These are phyloP conservation scores for Spergularia marina DNA, from an alignment of 148 eudicot species.

Conservation along the genomic window DNA sequence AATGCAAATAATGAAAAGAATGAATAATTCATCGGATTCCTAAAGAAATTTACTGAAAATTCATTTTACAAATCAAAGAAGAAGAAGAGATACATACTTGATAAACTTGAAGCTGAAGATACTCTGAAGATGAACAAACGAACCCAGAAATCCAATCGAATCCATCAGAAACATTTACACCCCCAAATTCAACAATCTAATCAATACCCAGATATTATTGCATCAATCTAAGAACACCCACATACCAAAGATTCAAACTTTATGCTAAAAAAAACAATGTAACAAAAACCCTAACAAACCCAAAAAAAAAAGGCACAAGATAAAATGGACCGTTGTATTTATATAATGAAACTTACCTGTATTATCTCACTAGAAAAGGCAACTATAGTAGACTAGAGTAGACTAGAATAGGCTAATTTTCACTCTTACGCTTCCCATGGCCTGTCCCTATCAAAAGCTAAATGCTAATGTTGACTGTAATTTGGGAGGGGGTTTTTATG, in stretches of 20 bases:
- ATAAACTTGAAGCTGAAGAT: constrained; percentile 38
- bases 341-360: constrained; percentile 21
- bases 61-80: constrained; percentile 39
- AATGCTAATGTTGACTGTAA: constrained; percentile 6
- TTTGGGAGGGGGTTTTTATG: constrained; percentile 21
- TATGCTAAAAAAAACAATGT: not conserved
- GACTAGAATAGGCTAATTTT: not conserved
- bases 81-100: constrained; percentile 31
- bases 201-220: not conserved
- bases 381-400: not conserved
- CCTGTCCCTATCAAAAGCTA: constrained; percentile 35
- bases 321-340: constrained; percentile 32
- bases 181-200: not conserved
- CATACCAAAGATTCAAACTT: not conserved
- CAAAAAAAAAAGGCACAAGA: constrained; percentile 35
- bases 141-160: constrained; percentile 36
- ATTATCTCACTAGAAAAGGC: not conserved
- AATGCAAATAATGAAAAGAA: not conserved
- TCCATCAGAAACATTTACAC: constrained; percentile 23
- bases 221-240: constrained; percentile 8
- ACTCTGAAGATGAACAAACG: constrained; percentile 26
- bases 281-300: constrained; percentile 28
- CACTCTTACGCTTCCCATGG: constrained; percentile 9
- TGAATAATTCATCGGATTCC: constrained; percentile 72
- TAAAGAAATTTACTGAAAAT: constrained; percentile 28